phyloP scores from a whole-genome alignment of 306 rosid genomes.

The Dalbergia cultrata region DNA sequence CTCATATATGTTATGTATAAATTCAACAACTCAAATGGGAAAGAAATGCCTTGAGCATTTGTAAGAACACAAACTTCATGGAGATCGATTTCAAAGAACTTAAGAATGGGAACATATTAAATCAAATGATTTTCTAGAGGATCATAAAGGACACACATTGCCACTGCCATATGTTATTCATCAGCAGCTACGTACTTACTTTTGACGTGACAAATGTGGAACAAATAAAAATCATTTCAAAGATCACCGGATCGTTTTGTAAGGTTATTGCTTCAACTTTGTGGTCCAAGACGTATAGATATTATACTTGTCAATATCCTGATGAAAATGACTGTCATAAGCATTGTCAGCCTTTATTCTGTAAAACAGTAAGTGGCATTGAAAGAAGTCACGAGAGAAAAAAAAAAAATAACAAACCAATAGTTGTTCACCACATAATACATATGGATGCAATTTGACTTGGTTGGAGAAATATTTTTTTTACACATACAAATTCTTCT shows the following conservation, averaged over 20 bases:
- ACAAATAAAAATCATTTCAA: slow-evolving; percentile 44
- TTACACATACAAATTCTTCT: too few species aligned
- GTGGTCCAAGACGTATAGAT: slow-evolving; percentile 37
- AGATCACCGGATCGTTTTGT: slow-evolving; percentile 45
- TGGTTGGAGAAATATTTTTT: background rate
- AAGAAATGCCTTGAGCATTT: too few species aligned
- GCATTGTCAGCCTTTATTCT: slow-evolving; percentile 47
- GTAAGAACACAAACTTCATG: background rate
- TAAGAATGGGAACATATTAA: background rate
- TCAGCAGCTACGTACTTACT: slow-evolving; percentile 16
- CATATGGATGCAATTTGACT: slow-evolving; percentile 53
- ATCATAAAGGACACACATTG: slow-evolving; percentile 22
- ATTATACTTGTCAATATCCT: slow-evolving; percentile 24
- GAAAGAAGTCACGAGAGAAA: background rate
- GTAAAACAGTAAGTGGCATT: slow-evolving; percentile 16
- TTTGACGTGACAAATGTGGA: slow-evolving; percentile 9
- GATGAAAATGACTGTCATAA: slow-evolving; percentile 36
- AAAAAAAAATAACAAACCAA: slow-evolving; percentile 22
- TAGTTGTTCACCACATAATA: slow-evolving; percentile 39
- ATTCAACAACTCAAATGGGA: too few species aligned
- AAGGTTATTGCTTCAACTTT: slow-evolving; percentile 37
- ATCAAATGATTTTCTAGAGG: background rate
- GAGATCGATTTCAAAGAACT: background rate
- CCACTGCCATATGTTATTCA: background rate
- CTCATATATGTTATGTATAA: too few species aligned